Evolutionary conservation across 805 yeast species (phyloP).

Genomic region (Schwanniomyces vanrijiae): DNA sequence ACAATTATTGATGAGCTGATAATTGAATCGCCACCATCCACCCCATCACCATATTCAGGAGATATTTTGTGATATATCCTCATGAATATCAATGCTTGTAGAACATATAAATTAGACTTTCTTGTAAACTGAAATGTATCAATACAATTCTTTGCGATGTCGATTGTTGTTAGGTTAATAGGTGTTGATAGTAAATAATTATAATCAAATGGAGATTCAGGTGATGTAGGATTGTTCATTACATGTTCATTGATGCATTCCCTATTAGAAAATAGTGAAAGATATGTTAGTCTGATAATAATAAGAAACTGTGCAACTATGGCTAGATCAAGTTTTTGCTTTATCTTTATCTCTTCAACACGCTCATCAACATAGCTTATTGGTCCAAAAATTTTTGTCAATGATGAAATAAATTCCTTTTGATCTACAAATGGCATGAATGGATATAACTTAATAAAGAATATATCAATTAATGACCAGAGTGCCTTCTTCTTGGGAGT

Average conservation of each 20-base stretch:
- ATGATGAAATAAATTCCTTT: conserved; percentile 16
- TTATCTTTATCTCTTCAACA: conserved; percentile 16
- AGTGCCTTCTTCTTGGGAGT: conserved; percentile 25
- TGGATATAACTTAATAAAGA: conserved; percentile 25
- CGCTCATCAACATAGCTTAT: conserved; percentile 17
- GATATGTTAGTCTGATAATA: conserved; percentile 26
- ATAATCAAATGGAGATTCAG: conserved; percentile 13
- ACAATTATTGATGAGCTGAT: conserved; percentile 51
- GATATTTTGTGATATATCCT: conserved; percentile 44
- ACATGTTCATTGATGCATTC: conserved; percentile 18
- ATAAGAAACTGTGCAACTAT: conserved; percentile 22
- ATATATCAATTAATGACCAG: conserved; percentile 26
- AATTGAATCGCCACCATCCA: conserved; percentile 57
- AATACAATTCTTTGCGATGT: conserved; percentile 24
- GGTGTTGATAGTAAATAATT: conserved; percentile 19
- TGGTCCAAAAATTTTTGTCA: conserved; percentile 21
- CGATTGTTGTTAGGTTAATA: conserved; percentile 16
- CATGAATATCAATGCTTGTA: conserved; percentile 51
- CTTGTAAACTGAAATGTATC: conserved; percentile 19
- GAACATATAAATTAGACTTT: conserved; percentile 42
- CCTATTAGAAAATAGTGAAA: conserved; percentile 26
- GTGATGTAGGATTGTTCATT: conserved; percentile 11
- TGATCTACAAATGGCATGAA: conserved; percentile 30
- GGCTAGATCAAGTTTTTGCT: conserved; percentile 22
- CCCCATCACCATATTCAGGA: conserved; percentile 51